phyloP scores from a whole-genome alignment of 148 eudicot species.

The Simmondsia chinensis region DNA sequence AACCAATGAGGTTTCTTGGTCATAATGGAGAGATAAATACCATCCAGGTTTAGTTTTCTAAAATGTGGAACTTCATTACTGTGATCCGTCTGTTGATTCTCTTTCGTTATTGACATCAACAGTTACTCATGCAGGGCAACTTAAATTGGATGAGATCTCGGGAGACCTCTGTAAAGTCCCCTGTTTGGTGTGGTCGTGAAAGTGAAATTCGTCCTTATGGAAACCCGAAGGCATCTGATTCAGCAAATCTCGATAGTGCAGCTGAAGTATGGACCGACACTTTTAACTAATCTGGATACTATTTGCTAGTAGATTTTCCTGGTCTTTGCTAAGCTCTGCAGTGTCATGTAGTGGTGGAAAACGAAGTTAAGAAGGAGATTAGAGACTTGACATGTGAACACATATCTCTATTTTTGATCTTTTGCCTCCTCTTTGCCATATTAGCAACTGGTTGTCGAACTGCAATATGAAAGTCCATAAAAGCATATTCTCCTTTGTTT shows the following conservation, averaged over 20 bases:
- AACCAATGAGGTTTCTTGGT: constrained; percentile 99
- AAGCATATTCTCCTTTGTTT: too few species aligned
- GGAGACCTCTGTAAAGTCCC: constrained; percentile 73
- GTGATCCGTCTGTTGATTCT: background rate
- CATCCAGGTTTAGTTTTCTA: constrained; percentile 64
- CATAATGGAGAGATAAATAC: constrained; percentile 99
- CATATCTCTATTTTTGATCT: too few species aligned
- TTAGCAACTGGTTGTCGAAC: too few species aligned
- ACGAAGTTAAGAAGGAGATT: too few species aligned
- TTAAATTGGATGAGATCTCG: constrained; percentile 99
- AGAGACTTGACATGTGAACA: too few species aligned
- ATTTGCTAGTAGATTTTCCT: too few species aligned
- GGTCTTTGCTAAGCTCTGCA: too few species aligned
- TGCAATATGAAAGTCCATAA: too few species aligned
- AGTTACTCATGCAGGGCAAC: constrained; percentile 59
- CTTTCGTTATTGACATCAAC: constrained; percentile 5
- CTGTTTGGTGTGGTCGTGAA: constrained; percentile 98
- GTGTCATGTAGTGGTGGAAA: too few species aligned
- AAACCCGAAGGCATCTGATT: constrained; percentile 92
- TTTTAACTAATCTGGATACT: background rate
- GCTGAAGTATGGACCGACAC: constrained; percentile 61
- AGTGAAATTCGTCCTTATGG: constrained; percentile 94
- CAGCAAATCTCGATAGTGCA: constrained; percentile 97
- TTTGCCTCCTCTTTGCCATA: too few species aligned
- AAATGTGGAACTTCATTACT: constrained; percentile 3